Evolutionary conservation across 2,329 filamentous ascomycete genomes (phyloP), one percentile per base, ranked within the genome.

Genomic region (Alternaria rosae): DNA sequence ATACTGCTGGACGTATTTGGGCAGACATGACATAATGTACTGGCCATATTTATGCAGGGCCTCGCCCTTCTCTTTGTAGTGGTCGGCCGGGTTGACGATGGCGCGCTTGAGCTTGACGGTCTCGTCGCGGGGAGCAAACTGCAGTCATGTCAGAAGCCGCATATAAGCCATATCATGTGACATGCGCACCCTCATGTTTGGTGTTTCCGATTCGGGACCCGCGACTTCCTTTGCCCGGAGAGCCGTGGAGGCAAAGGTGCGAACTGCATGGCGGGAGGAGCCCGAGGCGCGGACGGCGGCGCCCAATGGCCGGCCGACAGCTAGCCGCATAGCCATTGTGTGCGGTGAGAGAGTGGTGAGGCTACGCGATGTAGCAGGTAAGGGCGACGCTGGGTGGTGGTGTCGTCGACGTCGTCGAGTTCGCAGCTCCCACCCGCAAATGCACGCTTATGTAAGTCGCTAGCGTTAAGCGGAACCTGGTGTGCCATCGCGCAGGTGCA

Each of bases 1-100:
- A 32, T 76, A 84, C 84, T 99, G 95, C 85, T 99, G 96, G 74
- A 99, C 88, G 83, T 97, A 97, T 86, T 97, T 98, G 74, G 95
- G 96, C 77, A 99, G 83, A 81, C 92, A 97, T 71, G 93, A 94
- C 88, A 99, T 94, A 76, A 99, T 84, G 87, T 97, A 99, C 78
- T 96, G 89, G 76, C 95, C 95, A 79, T 99, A 99, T 76, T 89
- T 91, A 86, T 99, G 95, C 78, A 98, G 85, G 78, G 90, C 87
- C 70, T 97, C 92, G 71, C 92, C 88, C 84, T 94, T 95, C 78
- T 92, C 90, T 79, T 91, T 86, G 82, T 93, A 96, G 82, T 95
- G 97, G 86, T 98, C 95, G 80, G 92, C 88, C 35, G 94, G 94
- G 83, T 98, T 97, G 75, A 97, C 87, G 73, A 96, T 84, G 61